Evolutionary conservation across 345 rosid genomes (phyloP), one percentile per base, ranked within the genome.

Genomic region (Eucalyptus victrix): DNA sequence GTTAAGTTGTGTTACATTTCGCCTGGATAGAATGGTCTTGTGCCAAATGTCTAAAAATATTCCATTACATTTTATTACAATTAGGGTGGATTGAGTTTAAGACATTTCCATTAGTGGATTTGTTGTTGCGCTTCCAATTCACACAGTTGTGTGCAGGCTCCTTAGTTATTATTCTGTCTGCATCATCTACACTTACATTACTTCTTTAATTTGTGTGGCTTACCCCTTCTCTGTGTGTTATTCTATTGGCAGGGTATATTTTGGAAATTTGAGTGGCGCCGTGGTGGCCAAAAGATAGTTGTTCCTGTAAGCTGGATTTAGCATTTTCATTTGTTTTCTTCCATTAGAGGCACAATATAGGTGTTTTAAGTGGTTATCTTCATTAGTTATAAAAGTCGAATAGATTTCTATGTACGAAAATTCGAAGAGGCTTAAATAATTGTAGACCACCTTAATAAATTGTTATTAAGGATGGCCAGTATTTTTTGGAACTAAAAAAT

Each of bases 191-290:
- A 76, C 47, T 21, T 6, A 6, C 24, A 40, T 12, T 76, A 26
- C 83, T 76, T 76, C 83, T 76, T 40, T 40, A 40, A 21, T 76
- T 40, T 76, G 47, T 76, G 83, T 76, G 81, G 45, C 50, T 40
- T 32, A 26, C 85, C 32, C 49, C 21, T 47, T 87, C 80, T 76
- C 40, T 89, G 87, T 87, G 18, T 58, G 87, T 91, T 89, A 42
- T 76, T 87, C 89, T 88, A 60, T 89, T 80, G 88, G 87, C 94
- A 98, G 99, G 99, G 99, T 88, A 90, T 96, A 86, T 95, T 93
- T 89, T 98, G 99, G 99, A 97, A 92, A 92, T 91, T 98, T 89
- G 99, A 98, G 92, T 93, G 95, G 92, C 96, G 89, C 86, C 97
- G 97, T 58, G 97, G 98, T 50, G 94, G 96, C 80, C 99, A 98